Evolutionary conservation across 345 rosid genomes (phyloP).

Genomic region (Populus tremula): DNA sequence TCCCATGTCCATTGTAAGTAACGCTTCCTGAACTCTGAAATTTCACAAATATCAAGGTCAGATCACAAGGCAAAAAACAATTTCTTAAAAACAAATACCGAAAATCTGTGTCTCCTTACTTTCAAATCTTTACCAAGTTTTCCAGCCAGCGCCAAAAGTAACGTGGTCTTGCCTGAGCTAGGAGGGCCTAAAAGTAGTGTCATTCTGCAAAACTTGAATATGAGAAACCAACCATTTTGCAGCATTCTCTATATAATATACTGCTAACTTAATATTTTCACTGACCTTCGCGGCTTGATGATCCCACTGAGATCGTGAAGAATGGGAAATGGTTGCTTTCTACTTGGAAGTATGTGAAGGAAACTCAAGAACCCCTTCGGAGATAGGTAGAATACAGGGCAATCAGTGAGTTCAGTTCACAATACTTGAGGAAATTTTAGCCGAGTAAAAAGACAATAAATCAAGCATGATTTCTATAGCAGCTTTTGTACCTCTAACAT

Average conservation of each 20-base stretch:
- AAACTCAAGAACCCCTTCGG: constrained; percentile 42
- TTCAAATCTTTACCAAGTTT: constrained; percentile 51
- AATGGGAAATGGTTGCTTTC: constrained; percentile 44
- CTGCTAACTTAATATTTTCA: background rate
- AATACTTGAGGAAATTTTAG: background rate
- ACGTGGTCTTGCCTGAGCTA: constrained; percentile 56
- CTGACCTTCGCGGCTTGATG: constrained; percentile 50
- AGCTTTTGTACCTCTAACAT: constrained; percentile 43
- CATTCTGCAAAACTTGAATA: constrained; percentile 37
- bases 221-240: background rate
- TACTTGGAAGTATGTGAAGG: constrained; percentile 49
- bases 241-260: background rate
- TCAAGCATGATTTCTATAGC: background rate
- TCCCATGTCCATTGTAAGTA: constrained; percentile 58
- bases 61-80: background rate
- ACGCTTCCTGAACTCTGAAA: constrained; percentile 54
- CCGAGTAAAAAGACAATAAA: background rate
- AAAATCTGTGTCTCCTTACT: constrained; percentile 24
- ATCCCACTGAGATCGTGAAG: constrained; percentile 51
- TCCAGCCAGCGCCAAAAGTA: constrained; percentile 54
- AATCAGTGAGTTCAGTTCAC: background rate
- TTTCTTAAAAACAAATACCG: background rate
- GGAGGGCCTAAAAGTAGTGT: constrained; percentile 64
- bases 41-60: background rate
- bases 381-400: background rate